Evolutionary conservation across 2,329 filamentous ascomycete genomes (phyloP).

Genomic region (Ophiostoma sp.): DNA sequence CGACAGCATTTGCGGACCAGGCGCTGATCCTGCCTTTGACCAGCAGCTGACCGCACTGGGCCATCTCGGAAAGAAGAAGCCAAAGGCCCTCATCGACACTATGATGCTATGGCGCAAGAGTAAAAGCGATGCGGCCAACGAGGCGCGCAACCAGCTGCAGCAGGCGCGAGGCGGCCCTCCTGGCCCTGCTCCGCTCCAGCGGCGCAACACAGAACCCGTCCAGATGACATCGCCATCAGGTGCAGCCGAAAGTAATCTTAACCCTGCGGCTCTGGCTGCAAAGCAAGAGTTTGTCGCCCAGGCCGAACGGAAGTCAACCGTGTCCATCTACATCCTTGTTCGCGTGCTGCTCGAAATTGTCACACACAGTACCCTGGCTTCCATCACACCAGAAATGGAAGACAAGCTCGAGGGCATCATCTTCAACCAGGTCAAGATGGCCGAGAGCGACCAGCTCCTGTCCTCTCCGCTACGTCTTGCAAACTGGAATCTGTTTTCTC

Average conservation of each 20-base stretch:
- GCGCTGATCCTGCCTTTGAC: constrained; percentile 83
- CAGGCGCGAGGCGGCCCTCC: constrained; percentile 34
- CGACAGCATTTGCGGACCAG: constrained; percentile 84
- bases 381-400: constrained; percentile 85
- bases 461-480: constrained; percentile 78
- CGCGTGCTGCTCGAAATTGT: constrained; percentile 92
- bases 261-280: constrained; percentile 37
- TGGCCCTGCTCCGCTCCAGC: constrained; percentile 48
- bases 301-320: constrained; percentile 82
- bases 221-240: constrained; percentile 37
- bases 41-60: constrained; percentile 89
- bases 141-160: constrained; percentile 56
- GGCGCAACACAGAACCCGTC: constrained; percentile 70
- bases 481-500: constrained; percentile 92
- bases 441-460: constrained; percentile 74
- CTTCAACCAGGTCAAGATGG: constrained; percentile 87
- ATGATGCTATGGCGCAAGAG: constrained; percentile 98
- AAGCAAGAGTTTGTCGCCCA: constrained; percentile 69
- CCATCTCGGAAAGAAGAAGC: constrained; percentile 89
- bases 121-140: constrained; percentile 82
- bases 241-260: constrained; percentile 31
- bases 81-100: constrained; percentile 90
- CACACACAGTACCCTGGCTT: constrained; percentile 75
- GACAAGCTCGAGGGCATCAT: constrained; percentile 93
- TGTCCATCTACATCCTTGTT: constrained; percentile 94